Conservation (phyloP, 345 rosid species). For the Gossypium thurberi region DNA sequence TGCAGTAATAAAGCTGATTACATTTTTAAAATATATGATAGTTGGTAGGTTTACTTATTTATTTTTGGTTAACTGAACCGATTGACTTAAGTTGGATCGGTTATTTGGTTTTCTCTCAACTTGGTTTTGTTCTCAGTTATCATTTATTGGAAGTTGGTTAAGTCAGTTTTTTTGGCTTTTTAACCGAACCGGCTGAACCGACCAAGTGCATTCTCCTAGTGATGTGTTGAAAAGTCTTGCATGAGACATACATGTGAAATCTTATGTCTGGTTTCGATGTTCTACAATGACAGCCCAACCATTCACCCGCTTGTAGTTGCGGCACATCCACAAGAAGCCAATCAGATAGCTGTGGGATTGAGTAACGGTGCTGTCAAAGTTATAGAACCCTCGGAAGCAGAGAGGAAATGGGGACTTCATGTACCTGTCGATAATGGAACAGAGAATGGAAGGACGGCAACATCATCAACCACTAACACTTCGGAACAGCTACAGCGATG, state of each 20-base stretch:
- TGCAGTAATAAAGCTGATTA: too few relatives aligned
- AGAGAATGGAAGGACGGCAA: slow-evolving; percentile 34
- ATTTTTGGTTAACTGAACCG: too few relatives aligned
- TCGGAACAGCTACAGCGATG: slow-evolving; percentile 46
- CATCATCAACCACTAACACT: slow-evolving; percentile 38
- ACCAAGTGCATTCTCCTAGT: background rate
- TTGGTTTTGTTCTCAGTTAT: too few relatives aligned
- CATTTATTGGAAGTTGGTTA: too few relatives aligned
- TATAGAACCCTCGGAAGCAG: slow-evolving; percentile 54
- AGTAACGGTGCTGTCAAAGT: slow-evolving; percentile 59
- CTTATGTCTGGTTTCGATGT: background rate
- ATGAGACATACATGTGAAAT: background rate
- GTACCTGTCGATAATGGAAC: slow-evolving; percentile 39
- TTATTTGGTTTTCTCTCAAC: too few relatives aligned
- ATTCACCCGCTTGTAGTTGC: slow-evolving; percentile 49
- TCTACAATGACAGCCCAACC: slow-evolving; percentile 24
- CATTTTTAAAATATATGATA: too few relatives aligned
- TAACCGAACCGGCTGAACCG: background rate
- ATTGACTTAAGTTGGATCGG: too few relatives aligned
- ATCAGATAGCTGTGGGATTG: slow-evolving; percentile 61
- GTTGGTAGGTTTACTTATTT: too few relatives aligned
- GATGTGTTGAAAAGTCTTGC: background rate
- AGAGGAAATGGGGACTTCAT: slow-evolving; percentile 47
- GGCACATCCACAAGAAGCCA: slow-evolving; percentile 66
- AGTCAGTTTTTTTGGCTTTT: too few relatives aligned